Conservation (phyloP, 768 basidiomycete genomes). For the Aureoboletus auriporus region DNA sequence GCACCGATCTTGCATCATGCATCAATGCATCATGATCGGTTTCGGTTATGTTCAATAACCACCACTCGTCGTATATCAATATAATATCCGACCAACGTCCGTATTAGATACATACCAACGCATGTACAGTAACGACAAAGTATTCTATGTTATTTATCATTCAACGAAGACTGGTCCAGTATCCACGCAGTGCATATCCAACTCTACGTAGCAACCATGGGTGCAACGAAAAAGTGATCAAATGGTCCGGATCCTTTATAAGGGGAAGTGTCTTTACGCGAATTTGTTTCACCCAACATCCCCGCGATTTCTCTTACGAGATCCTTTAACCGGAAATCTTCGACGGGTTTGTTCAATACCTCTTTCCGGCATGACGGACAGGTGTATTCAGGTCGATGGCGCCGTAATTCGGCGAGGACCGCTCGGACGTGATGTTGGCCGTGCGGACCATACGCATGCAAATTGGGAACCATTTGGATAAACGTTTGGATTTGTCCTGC, state of each 20-base stretch:
- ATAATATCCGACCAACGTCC: too few species aligned
- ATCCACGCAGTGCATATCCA: too few species aligned
- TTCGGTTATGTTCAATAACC: too few species aligned
- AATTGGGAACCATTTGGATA: conserved; percentile 19
- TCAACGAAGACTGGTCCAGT: too few species aligned
- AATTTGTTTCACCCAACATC: conserved; percentile 45
- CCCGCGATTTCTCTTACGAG: conserved; percentile 48
- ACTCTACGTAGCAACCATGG: neutral
- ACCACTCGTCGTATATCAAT: too few species aligned
- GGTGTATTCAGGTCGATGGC: conserved; percentile 48
- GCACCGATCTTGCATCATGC: too few species aligned
- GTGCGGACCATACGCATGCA: conserved; percentile 15
- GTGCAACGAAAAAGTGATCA: conserved; percentile 42
- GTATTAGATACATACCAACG: too few species aligned
- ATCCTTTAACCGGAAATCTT: conserved; percentile 59
- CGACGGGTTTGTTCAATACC: conserved; percentile 48
- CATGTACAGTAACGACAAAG: too few species aligned
- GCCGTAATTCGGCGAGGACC: conserved; percentile 22
- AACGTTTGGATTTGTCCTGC: conserved; percentile 14
- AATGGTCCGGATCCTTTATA: conserved; percentile 31
- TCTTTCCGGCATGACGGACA: conserved; percentile 64
- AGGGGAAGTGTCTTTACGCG: conserved; percentile 14
- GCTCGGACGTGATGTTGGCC: conserved; percentile 16
- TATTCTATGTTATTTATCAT: too few species aligned
- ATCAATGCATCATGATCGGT: too few species aligned